Evolutionary conservation across 371 early-diverging fungal species (phyloP), one percentile per base, ranked within the genome.

Genomic region (Blakeslea trispora): DNA sequence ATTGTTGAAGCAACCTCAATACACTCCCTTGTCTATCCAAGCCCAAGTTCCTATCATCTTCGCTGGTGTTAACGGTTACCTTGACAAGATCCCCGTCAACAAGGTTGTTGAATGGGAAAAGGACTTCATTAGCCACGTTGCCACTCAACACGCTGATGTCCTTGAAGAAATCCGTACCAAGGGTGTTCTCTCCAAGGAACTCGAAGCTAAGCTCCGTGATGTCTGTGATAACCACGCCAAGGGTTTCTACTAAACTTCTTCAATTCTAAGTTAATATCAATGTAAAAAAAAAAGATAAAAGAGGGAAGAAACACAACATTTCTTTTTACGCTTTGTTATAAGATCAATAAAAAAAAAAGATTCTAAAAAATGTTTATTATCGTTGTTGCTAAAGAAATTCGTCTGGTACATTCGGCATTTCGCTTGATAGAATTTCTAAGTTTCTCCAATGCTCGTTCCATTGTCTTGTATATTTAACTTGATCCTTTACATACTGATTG

Each of bases 31-130:
- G 62, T 83, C 97, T 55, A 92, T 95, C 56, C 95, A 97, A 53
- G 86, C 91, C 75, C 95, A 95, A 86, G 94, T 97, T 40, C 85
- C 89, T 59, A 88, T 95, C 75, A 89, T 97, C 79, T 95, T 85
- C 62, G 88, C 90, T 55, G 94, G 96, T 90, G 97, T 95, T 72
- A 92, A 96, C 83, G 97, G 96, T 65, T 95, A 89, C 89, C 87
- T 97, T 47, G 97, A 97, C 85, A 96, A 96, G 89, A 79, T 97
- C 74, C 91, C 91, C 57, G 91, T 91, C 64, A 83, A 86, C 80
- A 86, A 88, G 71, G 86, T 97, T 61, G 87, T 85, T 68, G 91
- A 90, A 63, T 97, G 92, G 77, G 97, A 97, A 84, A 75, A 81
- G 58, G 87, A 87, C 63, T 85, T 96, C 74, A 78, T 93, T 58